Conservation (phyloP, 371 early-diverging fungal genomes). For the Catenaria anguillulae region DNA sequence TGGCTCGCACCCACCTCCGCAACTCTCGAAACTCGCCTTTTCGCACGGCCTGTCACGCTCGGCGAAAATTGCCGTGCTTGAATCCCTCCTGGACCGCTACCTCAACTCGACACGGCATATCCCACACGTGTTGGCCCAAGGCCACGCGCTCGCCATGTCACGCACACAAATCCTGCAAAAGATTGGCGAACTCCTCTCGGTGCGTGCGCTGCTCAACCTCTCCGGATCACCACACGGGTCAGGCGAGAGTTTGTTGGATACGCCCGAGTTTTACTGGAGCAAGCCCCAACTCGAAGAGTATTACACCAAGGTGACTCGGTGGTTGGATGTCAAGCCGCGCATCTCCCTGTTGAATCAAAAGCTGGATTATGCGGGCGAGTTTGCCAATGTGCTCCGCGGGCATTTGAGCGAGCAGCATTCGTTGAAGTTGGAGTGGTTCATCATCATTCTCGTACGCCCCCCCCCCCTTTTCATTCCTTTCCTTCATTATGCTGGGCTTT, state of each 20-base stretch:
- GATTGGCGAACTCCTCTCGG: constrained; percentile 29
- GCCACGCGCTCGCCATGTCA: constrained; percentile 17
- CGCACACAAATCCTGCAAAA: constrained; percentile 22
- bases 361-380: constrained; percentile 40
- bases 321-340: constrained; percentile 30
- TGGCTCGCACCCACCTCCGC: constrained; percentile 19
- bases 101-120: constrained; percentile 24
- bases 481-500: too few relatives aligned
- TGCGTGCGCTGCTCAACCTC: constrained; percentile 31
- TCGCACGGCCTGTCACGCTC: constrained; percentile 32
- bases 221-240: constrained; percentile 10
- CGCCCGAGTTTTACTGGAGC: constrained; percentile 31
- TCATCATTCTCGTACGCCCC: constrained; percentile 21
- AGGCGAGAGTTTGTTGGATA: constrained; percentile 26
- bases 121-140: constrained; percentile 26
- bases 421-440: constrained; percentile 33
- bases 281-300: constrained; percentile 23
- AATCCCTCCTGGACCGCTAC: constrained; percentile 28
- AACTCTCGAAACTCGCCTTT: constrained; percentile 33
- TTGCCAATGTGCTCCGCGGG: constrained; percentile 28
- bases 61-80: constrained; percentile 30
- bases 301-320: constrained; percentile 22
- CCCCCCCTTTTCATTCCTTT: constrained; percentile 9
- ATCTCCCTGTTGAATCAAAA: constrained; percentile 34
- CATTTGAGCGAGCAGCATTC: constrained; percentile 32